Conservation (phyloP, 2,329 filamentous ascomycete genomes). For the Microthyrium microscopicum region DNA sequence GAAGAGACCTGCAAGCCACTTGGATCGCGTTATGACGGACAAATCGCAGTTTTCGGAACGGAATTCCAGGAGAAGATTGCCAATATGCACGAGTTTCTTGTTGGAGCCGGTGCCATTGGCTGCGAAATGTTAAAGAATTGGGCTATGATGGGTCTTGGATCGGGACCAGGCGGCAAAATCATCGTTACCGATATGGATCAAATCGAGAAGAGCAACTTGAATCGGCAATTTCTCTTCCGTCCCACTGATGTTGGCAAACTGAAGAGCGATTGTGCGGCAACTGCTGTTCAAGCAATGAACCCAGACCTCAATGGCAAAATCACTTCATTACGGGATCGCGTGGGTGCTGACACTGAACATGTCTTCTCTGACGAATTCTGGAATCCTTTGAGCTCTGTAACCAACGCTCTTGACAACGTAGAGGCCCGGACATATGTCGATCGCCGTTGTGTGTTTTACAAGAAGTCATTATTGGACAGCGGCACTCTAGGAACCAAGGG, state of each 20-base stretch:
- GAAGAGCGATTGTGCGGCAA: conserved; percentile 89
- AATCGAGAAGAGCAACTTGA: conserved; percentile 97
- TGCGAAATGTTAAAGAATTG: conserved; percentile 99
- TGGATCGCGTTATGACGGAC: conserved; percentile 82
- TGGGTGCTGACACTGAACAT: conserved; percentile 80
- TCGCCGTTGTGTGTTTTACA: conserved; percentile 93
- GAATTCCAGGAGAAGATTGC: conserved; percentile 89
- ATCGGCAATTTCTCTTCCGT: conserved; percentile 92
- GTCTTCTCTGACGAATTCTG: conserved; percentile 93
- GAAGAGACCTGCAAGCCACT: conserved; percentile 78
- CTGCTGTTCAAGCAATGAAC: conserved; percentile 89
- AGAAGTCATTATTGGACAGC: conserved; percentile 87
- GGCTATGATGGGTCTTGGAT: conserved; percentile 93
- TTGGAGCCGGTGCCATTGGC: conserved; percentile 90
- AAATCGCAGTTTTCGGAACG: conserved; percentile 88
- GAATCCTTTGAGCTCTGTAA: conserved; percentile 73
- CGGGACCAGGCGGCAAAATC: conserved; percentile 76
- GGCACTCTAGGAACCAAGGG: conserved; percentile 98
- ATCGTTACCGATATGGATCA: conserved; percentile 95
- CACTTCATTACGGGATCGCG: conserved; percentile 68
- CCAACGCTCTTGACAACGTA: conserved; percentile 93
- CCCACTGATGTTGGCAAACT: conserved; percentile 84
- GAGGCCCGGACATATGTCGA: conserved; percentile 95
- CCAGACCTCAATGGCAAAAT: conserved; percentile 81
- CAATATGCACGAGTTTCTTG: conserved; percentile 82